Base-by-base conservation (phyloP, 2,329 filamentous ascomycete genomes). In the Fusarium buxicola region DNA sequence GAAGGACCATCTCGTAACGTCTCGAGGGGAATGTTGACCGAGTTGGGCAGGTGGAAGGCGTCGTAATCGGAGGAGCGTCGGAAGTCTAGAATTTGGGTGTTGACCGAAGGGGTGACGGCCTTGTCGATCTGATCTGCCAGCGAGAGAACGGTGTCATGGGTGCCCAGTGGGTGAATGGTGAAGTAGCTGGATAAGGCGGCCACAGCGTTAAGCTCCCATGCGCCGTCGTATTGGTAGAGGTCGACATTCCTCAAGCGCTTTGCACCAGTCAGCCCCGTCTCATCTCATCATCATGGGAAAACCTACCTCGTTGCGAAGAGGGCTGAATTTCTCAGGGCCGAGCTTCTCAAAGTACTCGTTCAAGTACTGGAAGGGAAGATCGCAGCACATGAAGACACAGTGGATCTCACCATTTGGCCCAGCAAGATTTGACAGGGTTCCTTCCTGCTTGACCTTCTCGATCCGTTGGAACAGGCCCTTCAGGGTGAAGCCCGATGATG, bases 281-380 rank as follows among this genome's bases (percentile, higher is more conserved):
- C 2, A 8, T 8, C 21, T 1, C 2, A 6, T 21, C 21, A 9
- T 8, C 2, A 0, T 5, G 5, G 1, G 2, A 13, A 39, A 6
- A 46, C 71, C 9, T 58, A 77, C 76, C 66, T 84, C 78, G 16
- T 76, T 75, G 15, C 74, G 73, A 30, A 86, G 80, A 1, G 79
- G 74, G 25, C 76, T 80, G 69, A 86, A 86, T 45, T 81, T 73
- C 13, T 79, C 75, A 2, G 76, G 65, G 1, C 77, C 79, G 7
- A 87, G 72, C 58, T 85, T 86, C 40, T 81, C 75, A 58, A 86
- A 88, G 68, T 88, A 87, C 63, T 84, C 82, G 28, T 81, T 77
- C 44, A 88, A 77, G 63, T 88, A 88, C 68, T 88, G 85, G 64
- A 87, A 88, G 1, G 86, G 86, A 16, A 88, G 72, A 60, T 89